These are phyloP conservation scores for Tagetes patula DNA, from an alignment of 129 eudicot species.

Conservation along the genomic window DNA sequence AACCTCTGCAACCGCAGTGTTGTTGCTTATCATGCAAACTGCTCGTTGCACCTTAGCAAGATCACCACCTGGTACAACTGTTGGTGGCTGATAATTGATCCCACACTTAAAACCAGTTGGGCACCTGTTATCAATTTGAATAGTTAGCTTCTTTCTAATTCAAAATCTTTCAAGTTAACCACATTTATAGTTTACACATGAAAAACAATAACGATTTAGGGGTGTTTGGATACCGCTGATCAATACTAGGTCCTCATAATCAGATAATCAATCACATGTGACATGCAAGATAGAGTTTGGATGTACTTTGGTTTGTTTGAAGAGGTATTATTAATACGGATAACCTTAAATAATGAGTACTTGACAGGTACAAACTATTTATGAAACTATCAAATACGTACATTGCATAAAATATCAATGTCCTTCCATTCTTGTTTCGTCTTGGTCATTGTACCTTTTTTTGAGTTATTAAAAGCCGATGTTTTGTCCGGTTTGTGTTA, in stretches of 20 bases:
- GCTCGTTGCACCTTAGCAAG: slow-evolving; percentile 96
- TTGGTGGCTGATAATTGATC: slow-evolving; percentile 88
- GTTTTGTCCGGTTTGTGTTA: too few relatives aligned
- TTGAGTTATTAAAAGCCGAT: too few relatives aligned
- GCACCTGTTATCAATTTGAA: slow-evolving; percentile 52
- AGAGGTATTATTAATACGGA: not conserved
- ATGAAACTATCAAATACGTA: too few relatives aligned
- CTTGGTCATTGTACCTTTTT: too few relatives aligned
- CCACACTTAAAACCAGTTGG: slow-evolving; percentile 98
- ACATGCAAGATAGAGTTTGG: not conserved
- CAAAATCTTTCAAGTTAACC: not conserved
- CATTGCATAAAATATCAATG: too few relatives aligned
- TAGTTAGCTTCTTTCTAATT: not conserved
- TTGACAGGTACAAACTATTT: not conserved
- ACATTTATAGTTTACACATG: not conserved
- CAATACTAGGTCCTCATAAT: not conserved
- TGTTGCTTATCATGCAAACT: slow-evolving; percentile 98
- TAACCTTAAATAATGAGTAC: not conserved
- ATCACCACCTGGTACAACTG: slow-evolving; percentile 94
- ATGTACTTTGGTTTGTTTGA: not conserved
- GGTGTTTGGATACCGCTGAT: not conserved
- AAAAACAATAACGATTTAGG: not conserved
- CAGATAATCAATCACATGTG: not conserved
- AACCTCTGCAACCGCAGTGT: slow-evolving; percentile 96
- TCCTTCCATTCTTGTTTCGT: too few relatives aligned